Evolutionary conservation across 805 yeast species (phyloP), one percentile per base, ranked within the genome.

Genomic region (Candida jianshihensis): DNA sequence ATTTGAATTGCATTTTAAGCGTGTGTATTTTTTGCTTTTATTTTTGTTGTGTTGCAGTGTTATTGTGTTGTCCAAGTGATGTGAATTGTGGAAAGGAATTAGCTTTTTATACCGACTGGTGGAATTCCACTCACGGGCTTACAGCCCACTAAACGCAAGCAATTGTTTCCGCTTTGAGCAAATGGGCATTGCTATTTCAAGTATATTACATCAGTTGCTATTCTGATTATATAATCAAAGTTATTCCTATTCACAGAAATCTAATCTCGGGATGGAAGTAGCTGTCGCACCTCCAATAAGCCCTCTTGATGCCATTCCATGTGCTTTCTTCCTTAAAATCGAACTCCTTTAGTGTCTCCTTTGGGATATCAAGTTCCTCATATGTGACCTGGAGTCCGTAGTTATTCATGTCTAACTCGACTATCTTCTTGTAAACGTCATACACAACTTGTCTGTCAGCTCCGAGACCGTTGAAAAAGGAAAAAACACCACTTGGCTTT

Each of bases 391-490:
- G 46, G 53, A 89, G 62, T 2, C 97, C 97, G 52, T 83, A 88
- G 47, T 82, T 85, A 30, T 67, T 64, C 45, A 89, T 66, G 57
- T 89, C 97, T 39, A 85, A 59, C 43, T 79, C 84, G 4, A 85
- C 96, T 38, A 89, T 78, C 48, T 77, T 73, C 56, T 75, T 80
- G 65, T 90, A 89, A 8, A 90, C 96, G 49, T 89, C 89, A 53
- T 82, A 82, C 46, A 81, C 74, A 12, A 81, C 66, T 47, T 76
- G 71, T 47, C 88, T 64, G 45, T 82, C 92, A 13, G 89, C 90
- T 18, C 92, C 92, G 9, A 84, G 67, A 0, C 97, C 97, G 52
- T 89, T 90, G 70, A 89, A 89, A 54, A 88, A 89, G 5, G 96
- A 86, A 44, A 89, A 88, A 1, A 77, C 71, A 8, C 97, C 97